Conservation (phyloP, 176 grass and related monocot species). For the Paspalum vaginatum region DNA sequence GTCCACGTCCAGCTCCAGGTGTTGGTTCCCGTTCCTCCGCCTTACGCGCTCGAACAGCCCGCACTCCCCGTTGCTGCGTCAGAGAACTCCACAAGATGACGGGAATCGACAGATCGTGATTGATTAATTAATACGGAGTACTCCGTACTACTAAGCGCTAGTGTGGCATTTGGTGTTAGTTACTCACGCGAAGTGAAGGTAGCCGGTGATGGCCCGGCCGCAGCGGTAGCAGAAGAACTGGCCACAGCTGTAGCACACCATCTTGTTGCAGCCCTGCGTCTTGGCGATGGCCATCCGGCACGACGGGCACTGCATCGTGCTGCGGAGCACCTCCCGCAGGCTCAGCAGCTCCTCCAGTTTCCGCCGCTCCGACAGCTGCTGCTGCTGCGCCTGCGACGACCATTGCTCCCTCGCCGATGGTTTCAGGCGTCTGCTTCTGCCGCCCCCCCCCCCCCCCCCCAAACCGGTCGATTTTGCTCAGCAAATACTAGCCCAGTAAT, state of each 20-base stretch:
- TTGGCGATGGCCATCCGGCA: conserved; percentile 51
- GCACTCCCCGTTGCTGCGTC: conserved; percentile 21
- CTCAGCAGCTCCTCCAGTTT: conserved; percentile 36
- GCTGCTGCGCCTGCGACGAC: neutral
- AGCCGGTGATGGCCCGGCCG: conserved; percentile 20
- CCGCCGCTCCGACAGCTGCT: neutral
- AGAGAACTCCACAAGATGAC: neutral
- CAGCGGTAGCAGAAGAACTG: conserved; percentile 22
- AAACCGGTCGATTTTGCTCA: too few species aligned
- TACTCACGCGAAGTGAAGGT: neutral
- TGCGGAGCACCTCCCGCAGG: conserved; percentile 46
- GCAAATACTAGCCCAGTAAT: too few species aligned
- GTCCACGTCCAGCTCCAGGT: neutral
- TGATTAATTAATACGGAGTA: too few species aligned
- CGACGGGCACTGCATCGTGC: conserved; percentile 49
- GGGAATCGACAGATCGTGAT: too few species aligned
- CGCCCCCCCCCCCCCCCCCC: too few species aligned
- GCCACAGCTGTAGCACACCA: conserved; percentile 29
- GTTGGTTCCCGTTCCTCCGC: too few species aligned
- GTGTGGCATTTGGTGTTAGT: neutral
- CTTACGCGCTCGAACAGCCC: conserved; percentile 20
- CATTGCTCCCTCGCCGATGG: conserved; percentile 14
- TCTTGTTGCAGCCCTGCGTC: conserved; percentile 44
- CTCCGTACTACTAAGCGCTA: too few species aligned
- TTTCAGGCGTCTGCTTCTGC: neutral